A percentile compares a stretch with the other conserved stretches of the same genome.
Conservation (phyloP, 352 stramenopile genomes). For the Globisporangium cystogenes region DNA sequence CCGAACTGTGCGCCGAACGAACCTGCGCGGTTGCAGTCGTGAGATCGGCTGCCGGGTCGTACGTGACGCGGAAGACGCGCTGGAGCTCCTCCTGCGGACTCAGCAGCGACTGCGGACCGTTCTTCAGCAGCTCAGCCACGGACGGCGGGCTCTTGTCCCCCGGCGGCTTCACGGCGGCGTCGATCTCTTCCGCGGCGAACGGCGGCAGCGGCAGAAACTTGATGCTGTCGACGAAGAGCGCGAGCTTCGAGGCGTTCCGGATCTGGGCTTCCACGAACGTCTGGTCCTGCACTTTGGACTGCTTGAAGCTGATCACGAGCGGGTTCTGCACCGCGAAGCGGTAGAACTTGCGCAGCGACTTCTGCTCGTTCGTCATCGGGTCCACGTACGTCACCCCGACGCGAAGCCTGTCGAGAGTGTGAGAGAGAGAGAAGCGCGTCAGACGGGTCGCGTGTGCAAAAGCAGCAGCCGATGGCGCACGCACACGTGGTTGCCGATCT, state of each 20-base stretch:
- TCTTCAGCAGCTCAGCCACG: constrained; percentile 22
- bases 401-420: constrained; percentile 29
- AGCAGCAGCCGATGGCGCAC: constrained; percentile 4
- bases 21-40: constrained; percentile 30
- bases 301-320: constrained; percentile 83
- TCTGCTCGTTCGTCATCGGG: constrained; percentile 66
- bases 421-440: background rate
- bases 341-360: constrained; percentile 91
- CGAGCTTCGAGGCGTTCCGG: constrained; percentile 75
- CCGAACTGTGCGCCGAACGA: background rate
- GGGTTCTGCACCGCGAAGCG: constrained; percentile 89
- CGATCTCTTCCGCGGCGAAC: constrained; percentile 42
- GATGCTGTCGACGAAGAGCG: constrained; percentile 79
- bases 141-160: background rate
- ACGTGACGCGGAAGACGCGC: constrained; percentile 56
- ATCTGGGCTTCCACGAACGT: constrained; percentile 77
- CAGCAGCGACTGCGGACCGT: constrained; percentile 47
- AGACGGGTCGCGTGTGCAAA: no score
- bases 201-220: constrained; percentile 59
- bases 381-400: constrained; percentile 78
- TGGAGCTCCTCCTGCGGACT: constrained; percentile 79
- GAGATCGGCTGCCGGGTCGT: constrained; percentile 33
- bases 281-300: constrained; percentile 41
- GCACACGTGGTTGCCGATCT: constrained; percentile 84
- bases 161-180: constrained; percentile 18